These are phyloP conservation scores for Trichomonas gallinae DNA, from an alignment of 208 protist species.

Conservation along the genomic window DNA sequence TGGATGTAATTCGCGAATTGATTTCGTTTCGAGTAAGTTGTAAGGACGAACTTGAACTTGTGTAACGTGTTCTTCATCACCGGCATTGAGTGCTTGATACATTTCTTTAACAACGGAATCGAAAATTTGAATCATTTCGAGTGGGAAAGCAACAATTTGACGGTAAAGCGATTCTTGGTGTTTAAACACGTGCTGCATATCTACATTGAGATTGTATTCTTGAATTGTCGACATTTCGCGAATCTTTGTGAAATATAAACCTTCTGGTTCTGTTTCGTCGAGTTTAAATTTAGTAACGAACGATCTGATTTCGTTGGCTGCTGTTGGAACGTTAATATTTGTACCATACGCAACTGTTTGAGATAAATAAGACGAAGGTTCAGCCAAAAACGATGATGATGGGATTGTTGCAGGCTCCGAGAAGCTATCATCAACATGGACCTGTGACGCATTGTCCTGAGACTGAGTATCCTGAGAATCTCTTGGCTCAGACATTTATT, in stretches of 20 bases:
- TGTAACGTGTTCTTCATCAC: background rate
- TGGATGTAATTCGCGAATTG: slow-evolving; percentile 60
- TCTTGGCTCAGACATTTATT: background rate
- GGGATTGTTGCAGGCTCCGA: background rate
- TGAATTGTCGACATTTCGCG: background rate
- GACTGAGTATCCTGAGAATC: background rate
- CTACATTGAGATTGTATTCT: background rate
- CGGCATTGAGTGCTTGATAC: background rate
- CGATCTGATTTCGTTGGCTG: background rate
- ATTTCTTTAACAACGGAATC: slow-evolving; percentile 13
- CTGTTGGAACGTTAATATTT: background rate
- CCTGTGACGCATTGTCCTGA: background rate
- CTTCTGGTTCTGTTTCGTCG: background rate
- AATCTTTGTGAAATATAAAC: background rate
- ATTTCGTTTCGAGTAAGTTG: slow-evolving; percentile 46
- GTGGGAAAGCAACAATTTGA: background rate
- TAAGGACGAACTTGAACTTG: slow-evolving; percentile 49
- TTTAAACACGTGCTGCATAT: background rate
- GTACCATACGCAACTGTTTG: slow-evolving; percentile 6
- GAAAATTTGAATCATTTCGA: background rate
- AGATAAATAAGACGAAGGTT: background rate
- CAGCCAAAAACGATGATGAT: background rate
- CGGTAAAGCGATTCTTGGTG: background rate
- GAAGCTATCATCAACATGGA: background rate
- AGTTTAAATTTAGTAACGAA: background rate